A percentile compares a stretch with the other conserved stretches of the same genome.
Conservation (phyloP, 441 rosid species). For the Croton laevigatus region DNA sequence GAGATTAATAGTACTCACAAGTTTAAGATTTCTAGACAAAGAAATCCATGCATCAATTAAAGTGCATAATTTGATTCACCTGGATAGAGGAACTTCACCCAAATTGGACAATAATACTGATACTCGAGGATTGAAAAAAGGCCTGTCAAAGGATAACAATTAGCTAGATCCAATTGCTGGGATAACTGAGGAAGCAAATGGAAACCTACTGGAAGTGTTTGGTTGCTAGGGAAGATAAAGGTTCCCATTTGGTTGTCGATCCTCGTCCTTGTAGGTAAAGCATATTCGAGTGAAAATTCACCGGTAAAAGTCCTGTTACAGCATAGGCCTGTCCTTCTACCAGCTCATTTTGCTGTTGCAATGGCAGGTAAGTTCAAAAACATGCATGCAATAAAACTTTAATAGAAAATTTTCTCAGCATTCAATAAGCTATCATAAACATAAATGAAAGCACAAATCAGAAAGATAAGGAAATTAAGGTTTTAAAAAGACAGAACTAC, state of each 20-base stretch:
- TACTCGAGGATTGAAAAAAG: conserved; percentile 74
- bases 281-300: conserved; percentile 53
- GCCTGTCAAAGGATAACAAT: conserved; percentile 43
- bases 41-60: conserved; percentile 11
- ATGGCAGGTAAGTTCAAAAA: conserved; percentile 12
- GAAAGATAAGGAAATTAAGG: conserved; percentile 11
- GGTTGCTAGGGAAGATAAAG: conserved; percentile 46
- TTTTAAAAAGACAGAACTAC: conserved; percentile 8
- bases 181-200: conserved; percentile 18
- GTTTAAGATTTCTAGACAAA: neutral
- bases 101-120: conserved; percentile 53
- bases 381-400: conserved; percentile 5
- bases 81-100: conserved; percentile 77
- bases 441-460: neutral
- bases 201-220: conserved; percentile 58
- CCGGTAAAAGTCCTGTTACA: conserved; percentile 63
- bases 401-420: neutral
- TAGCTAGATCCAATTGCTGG: conserved; percentile 23
- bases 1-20: neutral
- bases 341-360: conserved; percentile 63
- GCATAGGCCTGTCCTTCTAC: conserved; percentile 86
- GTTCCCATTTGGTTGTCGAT: conserved; percentile 57
- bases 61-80: conserved; percentile 40
- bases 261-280: conserved; percentile 90
- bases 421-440: neutral